Conservation (phyloP, 2,329 filamentous ascomycete species). For the Arthrinium phaeospermum region DNA sequence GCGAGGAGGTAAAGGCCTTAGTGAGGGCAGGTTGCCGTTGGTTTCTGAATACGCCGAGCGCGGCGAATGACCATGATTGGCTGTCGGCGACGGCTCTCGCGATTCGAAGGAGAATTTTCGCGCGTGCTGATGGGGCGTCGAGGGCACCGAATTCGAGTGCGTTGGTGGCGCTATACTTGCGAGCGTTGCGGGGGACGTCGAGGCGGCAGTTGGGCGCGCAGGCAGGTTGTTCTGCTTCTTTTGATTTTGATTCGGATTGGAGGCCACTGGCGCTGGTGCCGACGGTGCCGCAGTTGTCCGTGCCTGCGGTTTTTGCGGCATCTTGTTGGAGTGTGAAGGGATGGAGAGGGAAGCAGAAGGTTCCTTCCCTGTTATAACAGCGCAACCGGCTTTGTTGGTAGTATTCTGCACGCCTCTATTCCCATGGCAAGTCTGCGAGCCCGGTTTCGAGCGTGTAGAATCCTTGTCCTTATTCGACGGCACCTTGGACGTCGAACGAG, state of each 20-base stretch:
- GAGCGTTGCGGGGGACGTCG: slow-evolving; percentile 53
- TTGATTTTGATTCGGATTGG: slow-evolving; percentile 6
- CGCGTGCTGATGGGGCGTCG: slow-evolving; percentile 88
- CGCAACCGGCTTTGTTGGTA: slow-evolving; percentile 61
- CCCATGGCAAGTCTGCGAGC: slow-evolving; percentile 66
- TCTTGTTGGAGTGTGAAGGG: slow-evolving; percentile 45
- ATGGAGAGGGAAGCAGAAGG: slow-evolving; percentile 25
- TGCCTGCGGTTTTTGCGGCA: slow-evolving; percentile 52
- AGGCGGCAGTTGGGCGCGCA: slow-evolving; percentile 33
- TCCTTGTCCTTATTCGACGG: slow-evolving; percentile 60
- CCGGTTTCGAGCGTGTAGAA: slow-evolving; percentile 47
- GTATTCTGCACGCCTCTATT: slow-evolving; percentile 60
- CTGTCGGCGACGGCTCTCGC: slow-evolving; percentile 78
- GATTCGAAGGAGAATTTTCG: slow-evolving; percentile 83
- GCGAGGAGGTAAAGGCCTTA: slow-evolving; percentile 67
- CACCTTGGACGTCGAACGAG: slow-evolving; percentile 65
- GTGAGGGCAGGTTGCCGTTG: slow-evolving; percentile 72
- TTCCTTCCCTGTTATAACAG: slow-evolving; percentile 66
- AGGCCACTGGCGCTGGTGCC: slow-evolving; percentile 19
- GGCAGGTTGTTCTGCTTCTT: slow-evolving; percentile 22
- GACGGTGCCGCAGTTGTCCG: slow-evolving; percentile 20
- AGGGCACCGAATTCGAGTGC: slow-evolving; percentile 88
- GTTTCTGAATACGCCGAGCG: slow-evolving; percentile 90
- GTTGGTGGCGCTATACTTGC: slow-evolving; percentile 50
- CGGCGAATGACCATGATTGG: slow-evolving; percentile 80